Percentiles rank a stretch among this genome's conserved stretches.
Conservation (phyloP, 2,329 filamentous ascomycete species). For the Graphilbum ipis-grandicollis region DNA sequence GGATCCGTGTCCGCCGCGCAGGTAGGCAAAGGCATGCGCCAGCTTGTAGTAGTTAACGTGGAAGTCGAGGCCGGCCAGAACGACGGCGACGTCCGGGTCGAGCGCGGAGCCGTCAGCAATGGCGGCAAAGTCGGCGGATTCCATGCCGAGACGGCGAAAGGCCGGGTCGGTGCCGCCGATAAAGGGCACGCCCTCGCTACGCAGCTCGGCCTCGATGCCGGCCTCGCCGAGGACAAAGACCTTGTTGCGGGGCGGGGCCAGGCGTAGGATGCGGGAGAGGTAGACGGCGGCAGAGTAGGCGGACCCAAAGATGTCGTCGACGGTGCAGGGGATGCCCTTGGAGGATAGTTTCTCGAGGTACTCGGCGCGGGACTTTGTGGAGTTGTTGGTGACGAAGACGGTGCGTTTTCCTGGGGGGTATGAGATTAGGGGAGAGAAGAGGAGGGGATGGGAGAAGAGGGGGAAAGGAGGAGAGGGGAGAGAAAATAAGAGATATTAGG, state of each 20-base stretch:
- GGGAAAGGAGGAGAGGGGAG: not conserved
- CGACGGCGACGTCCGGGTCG: slow-evolving; percentile 77
- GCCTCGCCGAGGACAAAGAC: slow-evolving; percentile 87
- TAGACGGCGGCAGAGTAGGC: slow-evolving; percentile 93
- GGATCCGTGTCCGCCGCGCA: slow-evolving; percentile 52
- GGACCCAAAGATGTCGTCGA: slow-evolving; percentile 90
- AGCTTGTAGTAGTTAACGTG: slow-evolving; percentile 93
- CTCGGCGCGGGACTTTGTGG: slow-evolving; percentile 82
- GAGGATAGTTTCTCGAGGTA: slow-evolving; percentile 81
- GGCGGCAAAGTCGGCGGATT: slow-evolving; percentile 59
- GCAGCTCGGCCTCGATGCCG: slow-evolving; percentile 80
- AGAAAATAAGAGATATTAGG: not conserved
- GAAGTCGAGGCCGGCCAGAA: slow-evolving; percentile 82
- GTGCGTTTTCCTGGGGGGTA: slow-evolving; percentile 57
- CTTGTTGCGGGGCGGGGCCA: slow-evolving; percentile 67
- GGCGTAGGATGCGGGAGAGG: slow-evolving; percentile 77
- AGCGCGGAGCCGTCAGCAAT: slow-evolving; percentile 61
- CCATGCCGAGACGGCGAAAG: slow-evolving; percentile 55
- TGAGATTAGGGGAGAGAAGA: no score
- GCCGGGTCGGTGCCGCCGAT: slow-evolving; percentile 75
- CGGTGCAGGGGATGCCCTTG: slow-evolving; percentile 61
- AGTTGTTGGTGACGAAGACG: slow-evolving; percentile 98
- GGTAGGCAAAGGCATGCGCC: slow-evolving; percentile 68
- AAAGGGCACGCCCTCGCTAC: slow-evolving; percentile 59
- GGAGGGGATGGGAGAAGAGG: not conserved